These are phyloP conservation scores for Sugiyamaella japonica DNA, from an alignment of 1,139 yeast species.

Conservation along the genomic window DNA sequence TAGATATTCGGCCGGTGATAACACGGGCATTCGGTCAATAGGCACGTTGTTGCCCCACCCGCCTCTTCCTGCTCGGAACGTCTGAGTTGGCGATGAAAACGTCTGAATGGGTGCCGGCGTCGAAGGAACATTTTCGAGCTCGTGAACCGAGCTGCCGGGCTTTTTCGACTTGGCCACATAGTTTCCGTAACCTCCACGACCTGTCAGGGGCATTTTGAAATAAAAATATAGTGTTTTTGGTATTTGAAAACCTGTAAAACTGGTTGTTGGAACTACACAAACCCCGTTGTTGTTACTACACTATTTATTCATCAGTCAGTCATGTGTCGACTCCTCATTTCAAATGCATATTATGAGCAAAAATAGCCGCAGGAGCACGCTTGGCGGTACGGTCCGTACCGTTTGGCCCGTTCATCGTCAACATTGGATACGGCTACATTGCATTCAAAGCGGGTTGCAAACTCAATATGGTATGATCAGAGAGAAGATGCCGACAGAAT, in stretches of 20 bases:
- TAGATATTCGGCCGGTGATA: constrained; percentile 40
- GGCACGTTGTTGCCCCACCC: constrained; percentile 42
- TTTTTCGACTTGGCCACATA: constrained; percentile 25
- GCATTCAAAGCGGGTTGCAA: neutral
- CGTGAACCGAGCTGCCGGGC: constrained; percentile 14
- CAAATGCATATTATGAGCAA: neutral
- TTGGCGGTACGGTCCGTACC: neutral
- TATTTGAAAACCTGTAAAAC: no score
- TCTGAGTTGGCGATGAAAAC: constrained; percentile 40
- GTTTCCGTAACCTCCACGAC: constrained; percentile 41
- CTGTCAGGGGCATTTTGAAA: constrained; percentile 39
- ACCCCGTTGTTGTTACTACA: no score
- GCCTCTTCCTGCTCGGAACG: constrained; percentile 42
- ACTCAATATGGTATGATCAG: neutral
- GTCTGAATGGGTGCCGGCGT: constrained; percentile 43
- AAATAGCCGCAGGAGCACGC: constrained; percentile 1
- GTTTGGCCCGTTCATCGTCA: no score
- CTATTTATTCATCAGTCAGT: neutral
- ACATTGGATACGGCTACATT: neutral
- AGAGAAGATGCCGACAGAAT: neutral
- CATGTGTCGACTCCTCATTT: constrained; percentile 11
- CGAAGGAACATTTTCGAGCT: constrained; percentile 26
- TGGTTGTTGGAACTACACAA: no score
- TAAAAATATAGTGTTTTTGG: no score
- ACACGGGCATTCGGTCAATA: constrained; percentile 35